Conservation (phyloP, 2,329 filamentous ascomycete genomes). For the Arthroderma uncinatum region DNA sequence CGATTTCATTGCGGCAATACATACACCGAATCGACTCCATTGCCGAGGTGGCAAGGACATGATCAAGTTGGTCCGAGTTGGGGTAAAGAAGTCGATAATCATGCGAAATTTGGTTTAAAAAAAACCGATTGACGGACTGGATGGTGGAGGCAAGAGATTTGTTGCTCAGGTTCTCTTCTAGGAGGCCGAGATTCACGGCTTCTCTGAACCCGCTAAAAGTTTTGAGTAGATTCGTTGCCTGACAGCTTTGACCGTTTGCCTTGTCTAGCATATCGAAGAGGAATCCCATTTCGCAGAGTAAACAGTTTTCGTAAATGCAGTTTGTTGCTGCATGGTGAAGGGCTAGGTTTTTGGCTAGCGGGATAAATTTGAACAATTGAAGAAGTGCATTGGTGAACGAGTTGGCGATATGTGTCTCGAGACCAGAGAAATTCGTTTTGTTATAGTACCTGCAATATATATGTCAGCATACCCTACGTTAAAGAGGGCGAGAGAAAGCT, state of each 20-base stretch:
- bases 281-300: conserved; percentile 90
- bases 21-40: conserved; percentile 61
- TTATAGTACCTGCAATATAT: conserved; percentile 71
- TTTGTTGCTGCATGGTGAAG: conserved; percentile 78
- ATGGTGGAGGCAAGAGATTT: conserved; percentile 69
- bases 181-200: conserved; percentile 62
- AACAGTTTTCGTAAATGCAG: conserved; percentile 70
- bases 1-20: conserved; percentile 77
- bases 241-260: conserved; percentile 83
- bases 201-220: conserved; percentile 75
- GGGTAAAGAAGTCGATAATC: conserved; percentile 62
- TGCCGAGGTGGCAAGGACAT: conserved; percentile 42
- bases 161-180: conserved; percentile 71
- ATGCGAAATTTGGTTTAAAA: conserved; percentile 66
- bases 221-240: conserved; percentile 89
- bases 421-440: conserved; percentile 76
- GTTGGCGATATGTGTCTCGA: conserved; percentile 94
- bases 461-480: conserved; percentile 11
- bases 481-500: background rate
- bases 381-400: conserved; percentile 90
- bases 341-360: conserved; percentile 74
- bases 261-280: conserved; percentile 98
- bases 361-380: conserved; percentile 84
- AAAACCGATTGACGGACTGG: conserved; percentile 73
- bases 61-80: conserved; percentile 55